Evolutionary conservation across 2,329 filamentous ascomycete genomes (phyloP).

Genomic region (Neophaeococcomyces aloes): DNA sequence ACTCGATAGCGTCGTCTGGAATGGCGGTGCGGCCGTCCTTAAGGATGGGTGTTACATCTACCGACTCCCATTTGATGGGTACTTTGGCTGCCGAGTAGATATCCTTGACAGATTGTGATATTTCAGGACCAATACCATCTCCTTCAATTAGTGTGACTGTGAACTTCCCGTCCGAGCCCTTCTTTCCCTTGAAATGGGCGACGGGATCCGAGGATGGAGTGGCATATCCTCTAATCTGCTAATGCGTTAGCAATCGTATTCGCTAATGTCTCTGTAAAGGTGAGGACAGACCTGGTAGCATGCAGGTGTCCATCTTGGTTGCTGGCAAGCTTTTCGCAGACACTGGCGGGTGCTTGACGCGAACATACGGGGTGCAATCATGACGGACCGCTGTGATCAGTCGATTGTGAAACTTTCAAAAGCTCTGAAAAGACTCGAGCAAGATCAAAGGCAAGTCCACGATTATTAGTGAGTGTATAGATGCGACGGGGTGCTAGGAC

Average conservation of each 20-base stretch:
- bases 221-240: slow-evolving; percentile 45
- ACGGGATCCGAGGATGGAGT: slow-evolving; percentile 52
- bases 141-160: slow-evolving; percentile 96
- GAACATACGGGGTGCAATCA: slow-evolving; percentile 74
- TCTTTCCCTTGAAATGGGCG: slow-evolving; percentile 86
- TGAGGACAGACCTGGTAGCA: slow-evolving; percentile 46
- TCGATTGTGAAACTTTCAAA: not conserved
- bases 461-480: slow-evolving; percentile 16
- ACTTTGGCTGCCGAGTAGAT: slow-evolving; percentile 95
- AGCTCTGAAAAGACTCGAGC: slow-evolving; percentile 14
- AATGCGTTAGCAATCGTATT: not conserved
- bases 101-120: slow-evolving; percentile 94
- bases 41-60: slow-evolving; percentile 87
- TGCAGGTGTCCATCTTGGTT: slow-evolving; percentile 38
- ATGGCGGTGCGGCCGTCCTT: slow-evolving; percentile 95
- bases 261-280: slow-evolving; percentile 9
- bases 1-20: slow-evolving; percentile 82
- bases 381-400: slow-evolving; percentile 39
- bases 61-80: slow-evolving; percentile 92
- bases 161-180: slow-evolving; percentile 86
- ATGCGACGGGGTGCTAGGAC: slow-evolving; percentile 10
- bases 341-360: slow-evolving; percentile 68
- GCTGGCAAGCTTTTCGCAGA: slow-evolving; percentile 53
- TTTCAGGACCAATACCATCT: slow-evolving; percentile 97
- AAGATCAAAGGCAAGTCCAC: slow-evolving; percentile 24